Conservation (phyloP, 306 rosid genomes). For the Chamaecrista fasciculata region DNA sequence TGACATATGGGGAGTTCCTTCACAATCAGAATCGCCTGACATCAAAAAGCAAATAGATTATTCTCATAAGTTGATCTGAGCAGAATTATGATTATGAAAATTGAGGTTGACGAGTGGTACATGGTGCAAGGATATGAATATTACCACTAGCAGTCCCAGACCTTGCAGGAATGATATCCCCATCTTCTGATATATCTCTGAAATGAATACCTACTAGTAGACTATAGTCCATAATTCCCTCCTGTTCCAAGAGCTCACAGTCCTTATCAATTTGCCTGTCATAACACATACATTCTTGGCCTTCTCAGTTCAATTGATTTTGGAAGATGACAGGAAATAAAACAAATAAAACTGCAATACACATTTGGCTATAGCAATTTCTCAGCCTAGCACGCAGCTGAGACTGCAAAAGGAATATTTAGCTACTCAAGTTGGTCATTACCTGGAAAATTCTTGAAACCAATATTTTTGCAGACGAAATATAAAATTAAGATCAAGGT, state of each 20-base stretch:
- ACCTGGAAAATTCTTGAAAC: conserved; percentile 86
- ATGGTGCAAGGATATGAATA: conserved; percentile 20
- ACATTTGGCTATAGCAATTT: conserved; percentile 3
- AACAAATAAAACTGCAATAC: background rate
- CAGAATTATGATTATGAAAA: background rate
- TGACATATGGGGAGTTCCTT: conserved; percentile 45
- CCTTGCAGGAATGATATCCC: conserved; percentile 57
- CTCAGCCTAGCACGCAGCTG: background rate
- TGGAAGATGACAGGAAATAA: conserved; percentile 3
- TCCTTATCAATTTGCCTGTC: conserved; percentile 80
- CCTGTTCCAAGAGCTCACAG: conserved; percentile 86
- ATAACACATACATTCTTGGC: background rate
- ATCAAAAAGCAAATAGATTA: background rate
- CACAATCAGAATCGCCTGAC: conserved; percentile 51
- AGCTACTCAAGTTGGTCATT: background rate
- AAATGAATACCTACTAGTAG: conserved; percentile 82
- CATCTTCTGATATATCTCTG: conserved; percentile 61
- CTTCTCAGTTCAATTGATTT: conserved; percentile 23
- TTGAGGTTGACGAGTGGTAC: background rate
- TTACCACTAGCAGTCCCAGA: conserved; percentile 51
- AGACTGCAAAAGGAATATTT: background rate
- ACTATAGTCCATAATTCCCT: conserved; percentile 94
- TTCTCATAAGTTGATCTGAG: background rate
- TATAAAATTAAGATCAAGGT: conserved; percentile 87
- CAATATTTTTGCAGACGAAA: conserved; percentile 58